Base-by-base conservation (phyloP, 2,329 filamentous ascomycete genomes). In the Pleoardoris graminearum region DNA sequence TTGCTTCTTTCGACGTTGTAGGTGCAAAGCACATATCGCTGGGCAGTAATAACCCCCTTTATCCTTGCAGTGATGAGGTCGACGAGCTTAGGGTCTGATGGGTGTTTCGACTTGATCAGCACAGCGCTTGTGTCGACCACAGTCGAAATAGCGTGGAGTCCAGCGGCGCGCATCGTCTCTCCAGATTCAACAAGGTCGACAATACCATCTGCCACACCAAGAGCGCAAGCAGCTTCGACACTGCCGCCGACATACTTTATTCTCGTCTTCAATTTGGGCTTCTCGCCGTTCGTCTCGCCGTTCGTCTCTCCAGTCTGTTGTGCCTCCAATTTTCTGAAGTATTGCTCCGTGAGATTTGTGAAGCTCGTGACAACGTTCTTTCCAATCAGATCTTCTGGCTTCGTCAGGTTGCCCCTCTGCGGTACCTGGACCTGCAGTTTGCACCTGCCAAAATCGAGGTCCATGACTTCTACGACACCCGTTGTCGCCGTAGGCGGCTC, bases 141-240 rank as follows among this genome's bases (percentile, higher is more conserved):
- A 2, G 94, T 99, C 65, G 94, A 91, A 65, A 97, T 97, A 51
- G 93, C 88, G 77, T 91, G 92, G 45, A 99, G 82, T 21, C 94
- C 94, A 37, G 93, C 93, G 17, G 93, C 94, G 68, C 90, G 89
- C 94, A 99, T 99, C 0, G 94, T 99, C 76, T 97, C 93, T 51
- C 94, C 94, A 17, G 94, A 97, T 80, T 99, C 93, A 70, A 99
- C 94, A 52, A 99, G 85, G 77, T 99, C 94, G 41, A 99, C 91
- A 72, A 99, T 97, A 45, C 93, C 94, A 72, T 97, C 93, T 37
- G 94, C 94, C 23, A 97, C 92, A 48, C 94, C 94, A 49, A 99
- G 80, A 17, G 94, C 93, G 71, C 94, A 99, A 33, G 94, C 93
- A 46, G 94, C 93, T 78, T 99, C 94, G 29, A 99, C 94, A 80